Conservation (phyloP, 2,329 filamentous ascomycete genomes). For the Epichloe glyceriae region DNA sequence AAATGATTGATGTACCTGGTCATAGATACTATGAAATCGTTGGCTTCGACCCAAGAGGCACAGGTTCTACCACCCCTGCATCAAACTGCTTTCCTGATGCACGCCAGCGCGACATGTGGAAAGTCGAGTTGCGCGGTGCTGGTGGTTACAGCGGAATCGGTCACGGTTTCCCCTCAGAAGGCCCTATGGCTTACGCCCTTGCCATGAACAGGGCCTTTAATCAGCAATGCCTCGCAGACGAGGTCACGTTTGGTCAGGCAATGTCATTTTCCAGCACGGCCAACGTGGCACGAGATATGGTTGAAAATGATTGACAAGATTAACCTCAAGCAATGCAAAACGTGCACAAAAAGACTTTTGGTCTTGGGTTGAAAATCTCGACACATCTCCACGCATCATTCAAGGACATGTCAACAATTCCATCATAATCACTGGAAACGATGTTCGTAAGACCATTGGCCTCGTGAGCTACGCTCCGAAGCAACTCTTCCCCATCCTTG, state of each 20-base stretch:
- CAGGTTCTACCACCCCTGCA: slow-evolving; percentile 22
- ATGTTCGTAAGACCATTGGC: slow-evolving; percentile 17
- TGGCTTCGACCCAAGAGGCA: slow-evolving; percentile 30
- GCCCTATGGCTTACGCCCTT: slow-evolving; percentile 10
- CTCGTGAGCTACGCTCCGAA: slow-evolving; percentile 18
- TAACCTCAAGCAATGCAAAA: slow-evolving; percentile 13
- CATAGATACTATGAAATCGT: slow-evolving; percentile 26
- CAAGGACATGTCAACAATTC: slow-evolving; percentile 8
- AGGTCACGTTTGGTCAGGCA: slow-evolving; percentile 8
- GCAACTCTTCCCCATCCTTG: slow-evolving; percentile 3
- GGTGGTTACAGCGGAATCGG: slow-evolving; percentile 9
- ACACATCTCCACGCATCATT: slow-evolving; percentile 12
- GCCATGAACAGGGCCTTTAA: slow-evolving; percentile 14
- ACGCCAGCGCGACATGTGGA: slow-evolving; percentile 14
- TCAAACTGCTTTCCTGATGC: slow-evolving; percentile 24
- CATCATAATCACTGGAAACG: slow-evolving; percentile 17
- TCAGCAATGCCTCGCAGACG: slow-evolving; percentile 13
- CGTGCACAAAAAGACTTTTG: slow-evolving; percentile 20
- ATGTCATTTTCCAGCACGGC: slow-evolving; percentile 21
- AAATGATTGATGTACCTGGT: slow-evolving; percentile 12
- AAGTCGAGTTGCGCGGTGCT: slow-evolving; percentile 18
- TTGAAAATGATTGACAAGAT: slow-evolving; percentile 27
- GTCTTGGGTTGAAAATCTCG: slow-evolving; percentile 15
- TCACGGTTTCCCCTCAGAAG: neutral
- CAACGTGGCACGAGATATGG: slow-evolving; percentile 28